Percentiles rank a stretch among this genome's conserved stretches.
Conservation (phyloP, 2,329 filamentous ascomycete species). For the Pestalotiopsis sp. region DNA sequence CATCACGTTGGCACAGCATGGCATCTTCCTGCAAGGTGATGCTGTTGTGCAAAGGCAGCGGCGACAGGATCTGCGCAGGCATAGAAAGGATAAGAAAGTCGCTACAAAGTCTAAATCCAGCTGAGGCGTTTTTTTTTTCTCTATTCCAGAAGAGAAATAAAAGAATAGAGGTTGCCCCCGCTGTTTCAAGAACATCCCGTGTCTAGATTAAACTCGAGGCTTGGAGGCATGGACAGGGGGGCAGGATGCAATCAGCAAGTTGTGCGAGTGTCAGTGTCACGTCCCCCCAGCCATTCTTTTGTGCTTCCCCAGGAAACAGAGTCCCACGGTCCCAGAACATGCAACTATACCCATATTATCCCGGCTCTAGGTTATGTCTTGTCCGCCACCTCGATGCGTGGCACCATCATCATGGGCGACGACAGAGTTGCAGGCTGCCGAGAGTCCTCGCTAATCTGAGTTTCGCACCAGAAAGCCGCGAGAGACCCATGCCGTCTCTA, state of each 20-base stretch:
- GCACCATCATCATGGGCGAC: not conserved
- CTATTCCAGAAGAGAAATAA: too few relatives aligned
- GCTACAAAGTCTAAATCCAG: not conserved
- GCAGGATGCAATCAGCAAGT: not conserved
- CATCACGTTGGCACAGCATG: not conserved
- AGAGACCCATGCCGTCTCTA: not conserved
- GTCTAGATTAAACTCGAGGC: not conserved
- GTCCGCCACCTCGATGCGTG: not conserved
- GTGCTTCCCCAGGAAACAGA: not conserved
- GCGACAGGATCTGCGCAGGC: not conserved
- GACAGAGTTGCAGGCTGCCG: not conserved
- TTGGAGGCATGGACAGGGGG: not conserved
- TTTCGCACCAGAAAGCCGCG: not conserved
- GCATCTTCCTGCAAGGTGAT: not conserved
- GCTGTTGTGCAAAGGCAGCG: not conserved
- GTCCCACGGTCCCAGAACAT: not conserved
- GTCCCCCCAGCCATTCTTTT: not conserved
- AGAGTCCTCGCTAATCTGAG: not conserved
- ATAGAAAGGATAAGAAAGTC: not conserved
- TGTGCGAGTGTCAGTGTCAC: not conserved
- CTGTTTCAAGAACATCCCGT: not conserved
- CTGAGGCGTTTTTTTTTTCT: not conserved
- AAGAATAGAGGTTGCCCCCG: not conserved
- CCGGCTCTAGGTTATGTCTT: constrained; percentile 3
- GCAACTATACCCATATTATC: not conserved